Evolutionary conservation across 768 basidiomycete species (phyloP), one percentile per base, ranked within the genome.

Genomic region (Crassisporium funariophilum): DNA sequence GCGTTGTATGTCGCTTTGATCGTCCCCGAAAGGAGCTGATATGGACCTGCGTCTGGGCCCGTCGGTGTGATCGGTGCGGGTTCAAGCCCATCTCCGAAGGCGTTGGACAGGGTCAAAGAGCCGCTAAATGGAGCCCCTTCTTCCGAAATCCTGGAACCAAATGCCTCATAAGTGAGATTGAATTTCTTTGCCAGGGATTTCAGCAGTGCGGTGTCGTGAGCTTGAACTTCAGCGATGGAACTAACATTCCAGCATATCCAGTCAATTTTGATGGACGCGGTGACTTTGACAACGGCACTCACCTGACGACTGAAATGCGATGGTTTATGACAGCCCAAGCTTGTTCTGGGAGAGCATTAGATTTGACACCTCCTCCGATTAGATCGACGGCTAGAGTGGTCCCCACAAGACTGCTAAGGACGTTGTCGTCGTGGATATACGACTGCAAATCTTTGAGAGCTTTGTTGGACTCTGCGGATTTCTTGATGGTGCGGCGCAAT

Each of bases 301-400:
- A 76, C 83, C 82, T 84, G 39, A 76, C 71, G 5, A 78, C 77
- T 4, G 83, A 74, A 41, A 90, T 80, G 4, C 88, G 82, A 56
- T 87, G 86, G 58, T 91, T 88, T 21, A 90, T 75, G 17, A 89
- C 63, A 1, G 83, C 86, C 61, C 71, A 82, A 1, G 80, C 84
- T 45, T 69, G 73, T 64, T 92, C 90, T 1, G 91, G 91, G 17
- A 94, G 76, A 20, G 89, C 88, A 56, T 92, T 92, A 20, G 75
- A 73, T 64, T 91, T 90, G 21, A 84, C 78, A 9, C 83, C 84
- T 16, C 82, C 82, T n/a, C 72, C 67, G 25, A 83, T 75, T 10
- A 93, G 59, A 56, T 91, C 88, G 35, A 86, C 76, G 1, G 91
- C 91, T 63, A 90, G 87, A 1, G 90, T 91, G 4, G 87, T 91